These are phyloP conservation scores for Eucalyptus albens DNA, from an alignment of 345 rosid genomes.

Conservation along the genomic window DNA sequence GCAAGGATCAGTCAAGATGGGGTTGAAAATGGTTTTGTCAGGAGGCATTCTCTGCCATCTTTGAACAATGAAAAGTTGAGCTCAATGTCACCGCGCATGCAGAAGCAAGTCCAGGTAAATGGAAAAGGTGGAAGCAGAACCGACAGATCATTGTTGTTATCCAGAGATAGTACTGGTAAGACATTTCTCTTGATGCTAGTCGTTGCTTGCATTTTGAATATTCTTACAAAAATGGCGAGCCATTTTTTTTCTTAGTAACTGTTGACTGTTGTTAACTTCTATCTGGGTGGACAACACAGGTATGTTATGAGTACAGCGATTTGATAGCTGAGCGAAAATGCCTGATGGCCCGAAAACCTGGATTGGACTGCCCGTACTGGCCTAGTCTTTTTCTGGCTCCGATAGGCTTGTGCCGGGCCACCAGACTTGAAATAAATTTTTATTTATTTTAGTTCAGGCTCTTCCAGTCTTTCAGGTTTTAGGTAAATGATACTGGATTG, in stretches of 20 bases:
- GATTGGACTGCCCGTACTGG: background rate
- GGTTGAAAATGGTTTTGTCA: background rate
- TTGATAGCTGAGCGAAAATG: background rate
- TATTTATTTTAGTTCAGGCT: background rate
- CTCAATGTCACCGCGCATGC: constrained; percentile 1
- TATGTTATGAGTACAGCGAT: background rate
- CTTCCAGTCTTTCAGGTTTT: background rate
- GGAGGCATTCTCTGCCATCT: constrained; percentile 6
- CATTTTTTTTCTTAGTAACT: background rate
- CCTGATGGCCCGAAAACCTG: background rate
- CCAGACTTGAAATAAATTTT: background rate
- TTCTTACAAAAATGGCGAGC: background rate
- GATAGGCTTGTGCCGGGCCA: background rate
- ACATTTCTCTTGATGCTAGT: background rate
- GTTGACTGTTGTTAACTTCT: background rate
- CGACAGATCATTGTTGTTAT: background rate
- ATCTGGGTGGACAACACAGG: background rate
- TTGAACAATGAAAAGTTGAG: background rate
- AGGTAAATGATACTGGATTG: background rate
- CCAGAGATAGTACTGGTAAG: constrained; percentile 9
- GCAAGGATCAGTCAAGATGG: constrained; percentile 3
- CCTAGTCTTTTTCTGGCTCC: background rate
- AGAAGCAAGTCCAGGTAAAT: background rate
- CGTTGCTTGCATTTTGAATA: background rate
- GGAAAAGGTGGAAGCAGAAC: background rate